A percentile compares a stretch with the other conserved stretches of the same genome.
phyloP scores from a whole-genome alignment of 306 rosid species.

The Boehmeria nivea region DNA sequence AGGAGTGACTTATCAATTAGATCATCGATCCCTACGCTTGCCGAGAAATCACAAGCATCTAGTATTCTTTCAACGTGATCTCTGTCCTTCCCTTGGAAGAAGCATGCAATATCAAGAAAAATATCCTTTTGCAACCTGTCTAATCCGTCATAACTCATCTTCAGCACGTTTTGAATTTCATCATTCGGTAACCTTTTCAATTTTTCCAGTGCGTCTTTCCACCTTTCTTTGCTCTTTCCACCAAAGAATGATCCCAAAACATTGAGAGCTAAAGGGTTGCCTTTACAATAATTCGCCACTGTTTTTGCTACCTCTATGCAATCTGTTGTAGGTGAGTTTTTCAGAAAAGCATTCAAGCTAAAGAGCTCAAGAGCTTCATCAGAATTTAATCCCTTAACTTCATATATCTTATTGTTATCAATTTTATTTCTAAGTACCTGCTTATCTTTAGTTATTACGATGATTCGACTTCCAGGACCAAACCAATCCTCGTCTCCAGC shows the following conservation, averaged over 20 bases:
- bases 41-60: not conserved
- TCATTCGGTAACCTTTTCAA: not conserved
- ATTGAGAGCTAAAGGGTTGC: not conserved
- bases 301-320: not conserved
- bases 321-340: not conserved
- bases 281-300: not conserved
- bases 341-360: not conserved
- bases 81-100: not conserved
- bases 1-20: not conserved
- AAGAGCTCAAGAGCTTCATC: conserved; percentile 8
- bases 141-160: not conserved
- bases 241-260: not conserved
- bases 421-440: not conserved
- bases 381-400: not conserved
- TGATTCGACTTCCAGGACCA: conserved; percentile 5
- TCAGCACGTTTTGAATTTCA: not conserved
- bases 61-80: not conserved
- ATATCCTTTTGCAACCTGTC: not conserved
- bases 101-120: conserved; percentile 1
- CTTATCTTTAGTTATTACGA: conserved; percentile 14
- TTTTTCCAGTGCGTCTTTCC: not conserved
- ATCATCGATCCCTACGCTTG: not conserved
- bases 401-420: not conserved
- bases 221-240: not conserved
- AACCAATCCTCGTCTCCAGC: conserved; percentile 4